Evolutionary conservation across 1,284 basidiomycete species (phyloP).

Genomic region (Rhodotorula sp.): DNA sequence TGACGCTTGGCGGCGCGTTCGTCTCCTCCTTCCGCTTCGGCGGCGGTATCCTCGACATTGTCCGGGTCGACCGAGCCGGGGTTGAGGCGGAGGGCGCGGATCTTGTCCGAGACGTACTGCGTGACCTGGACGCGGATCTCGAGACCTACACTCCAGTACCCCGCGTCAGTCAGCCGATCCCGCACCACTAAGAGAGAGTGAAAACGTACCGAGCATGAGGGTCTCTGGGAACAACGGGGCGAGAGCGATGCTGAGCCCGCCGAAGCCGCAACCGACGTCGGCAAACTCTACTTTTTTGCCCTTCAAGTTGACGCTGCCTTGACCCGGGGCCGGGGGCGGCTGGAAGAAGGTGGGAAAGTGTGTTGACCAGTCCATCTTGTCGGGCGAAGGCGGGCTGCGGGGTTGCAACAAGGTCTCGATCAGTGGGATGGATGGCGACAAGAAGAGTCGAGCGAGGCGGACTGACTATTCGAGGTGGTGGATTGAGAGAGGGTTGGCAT

Average conservation of each 20-base stretch:
- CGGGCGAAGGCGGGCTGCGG: conserved; percentile 68
- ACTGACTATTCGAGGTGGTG: conserved; percentile 79
- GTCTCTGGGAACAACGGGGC: conserved; percentile 89
- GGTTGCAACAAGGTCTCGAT: not conserved
- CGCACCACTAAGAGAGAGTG: not conserved
- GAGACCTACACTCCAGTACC: conserved; percentile 63
- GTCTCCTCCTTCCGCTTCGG: conserved; percentile 6
- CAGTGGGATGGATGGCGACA: not conserved
- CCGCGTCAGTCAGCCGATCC: not conserved
- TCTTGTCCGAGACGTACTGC: conserved; percentile 93
- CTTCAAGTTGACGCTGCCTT: conserved; percentile 20
- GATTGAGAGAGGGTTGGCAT: conserved; percentile 98
- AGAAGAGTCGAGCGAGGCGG: not conserved
- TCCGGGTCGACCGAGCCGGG: conserved; percentile 42
- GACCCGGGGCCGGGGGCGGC: conserved; percentile 3
- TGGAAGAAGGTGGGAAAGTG: conserved; percentile 77
- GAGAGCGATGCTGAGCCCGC: conserved; percentile 85
- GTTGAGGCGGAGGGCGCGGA: conserved; percentile 74
- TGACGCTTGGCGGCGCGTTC: conserved; percentile 20
- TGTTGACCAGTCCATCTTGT: conserved; percentile 74
- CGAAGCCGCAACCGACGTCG: conserved; percentile 97
- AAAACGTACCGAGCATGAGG: conserved; percentile 81
- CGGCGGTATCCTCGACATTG: conserved; percentile 35
- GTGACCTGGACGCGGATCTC: conserved; percentile 97
- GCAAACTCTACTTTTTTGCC: conserved; percentile 79